These are phyloP conservation scores for Streptanthus diversifolius DNA, from an alignment of 345 rosid genomes.

Conservation along the genomic window DNA sequence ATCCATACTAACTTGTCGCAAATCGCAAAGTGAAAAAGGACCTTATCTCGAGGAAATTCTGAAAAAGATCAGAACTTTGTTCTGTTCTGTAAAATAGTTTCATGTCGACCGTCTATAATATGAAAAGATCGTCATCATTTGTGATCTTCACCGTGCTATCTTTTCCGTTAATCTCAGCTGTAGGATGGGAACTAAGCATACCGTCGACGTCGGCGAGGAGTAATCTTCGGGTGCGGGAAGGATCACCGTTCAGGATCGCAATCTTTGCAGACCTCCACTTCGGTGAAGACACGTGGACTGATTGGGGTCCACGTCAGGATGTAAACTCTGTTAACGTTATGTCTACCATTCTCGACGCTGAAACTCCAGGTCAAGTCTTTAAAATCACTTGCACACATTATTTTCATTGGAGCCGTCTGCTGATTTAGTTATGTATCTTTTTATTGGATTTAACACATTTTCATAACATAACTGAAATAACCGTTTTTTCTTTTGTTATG, in stretches of 20 bases:
- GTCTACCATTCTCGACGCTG: constrained; percentile 59
- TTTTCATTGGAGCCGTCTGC: too few species aligned
- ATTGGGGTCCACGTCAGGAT: constrained; percentile 75
- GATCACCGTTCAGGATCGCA: constrained; percentile 50
- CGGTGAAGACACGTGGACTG: constrained; percentile 74
- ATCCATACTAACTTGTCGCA: neutral
- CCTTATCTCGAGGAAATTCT: neutral
- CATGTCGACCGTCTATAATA: neutral
- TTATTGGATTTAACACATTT: too few species aligned
- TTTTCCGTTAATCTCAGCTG: constrained; percentile 27
- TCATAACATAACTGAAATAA: neutral
- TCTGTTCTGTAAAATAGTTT: neutral
- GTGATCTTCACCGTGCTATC: constrained; percentile 11
- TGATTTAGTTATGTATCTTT: too few species aligned
- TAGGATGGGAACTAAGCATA: constrained; percentile 21
- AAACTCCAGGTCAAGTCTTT: constrained; percentile 48
- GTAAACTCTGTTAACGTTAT: constrained; percentile 51
- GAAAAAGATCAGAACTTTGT: neutral
- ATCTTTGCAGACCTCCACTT: constrained; percentile 81
- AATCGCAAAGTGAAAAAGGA: neutral
- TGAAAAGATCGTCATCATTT: neutral
- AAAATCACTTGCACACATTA: too few species aligned
- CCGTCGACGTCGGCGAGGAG: constrained; percentile 3
- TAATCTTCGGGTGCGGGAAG: constrained; percentile 34
- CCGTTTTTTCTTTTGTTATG: neutral